Conservation (phyloP, 2,329 filamentous ascomycete species). For the Pseudogymnoascus sp. region DNA sequence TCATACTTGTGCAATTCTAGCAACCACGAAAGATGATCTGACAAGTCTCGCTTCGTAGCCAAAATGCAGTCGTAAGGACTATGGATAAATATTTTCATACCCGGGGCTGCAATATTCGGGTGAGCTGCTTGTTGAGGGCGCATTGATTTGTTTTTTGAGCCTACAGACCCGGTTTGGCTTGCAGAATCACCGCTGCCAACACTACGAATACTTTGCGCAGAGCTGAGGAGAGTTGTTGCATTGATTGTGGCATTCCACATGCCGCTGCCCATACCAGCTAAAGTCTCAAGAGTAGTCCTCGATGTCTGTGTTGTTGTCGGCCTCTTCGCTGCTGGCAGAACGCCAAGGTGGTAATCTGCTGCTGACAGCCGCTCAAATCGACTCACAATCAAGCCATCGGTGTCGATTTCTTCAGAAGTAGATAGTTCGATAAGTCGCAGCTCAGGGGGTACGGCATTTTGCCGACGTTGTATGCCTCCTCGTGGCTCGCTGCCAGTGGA, state of each 20-base stretch:
- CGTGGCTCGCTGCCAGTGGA: constrained; percentile 50
- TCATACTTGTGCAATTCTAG: constrained; percentile 73
- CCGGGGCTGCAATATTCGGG: constrained; percentile 34
- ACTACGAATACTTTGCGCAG: constrained; percentile 67
- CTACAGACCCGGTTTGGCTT: constrained; percentile 36
- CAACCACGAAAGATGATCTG: constrained; percentile 81
- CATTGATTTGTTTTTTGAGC: constrained; percentile 34
- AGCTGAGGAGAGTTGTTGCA: constrained; percentile 78
- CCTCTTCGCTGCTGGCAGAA: constrained; percentile 69
- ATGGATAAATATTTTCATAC: constrained; percentile 83
- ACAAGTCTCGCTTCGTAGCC: constrained; percentile 75
- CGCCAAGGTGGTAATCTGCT: constrained; percentile 83
- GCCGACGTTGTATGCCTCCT: constrained; percentile 60
- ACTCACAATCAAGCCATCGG: constrained; percentile 77
- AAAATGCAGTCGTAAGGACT: constrained; percentile 96
- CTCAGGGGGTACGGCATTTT: constrained; percentile 79
- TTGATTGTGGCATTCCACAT: constrained; percentile 90
- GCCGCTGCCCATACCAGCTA: constrained; percentile 64
- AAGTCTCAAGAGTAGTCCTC: constrained; percentile 66
- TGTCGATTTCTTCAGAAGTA: constrained; percentile 75
- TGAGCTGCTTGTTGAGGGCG: constrained; percentile 16
- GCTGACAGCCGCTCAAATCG: constrained; percentile 79
- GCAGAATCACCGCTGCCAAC: constrained; percentile 47
- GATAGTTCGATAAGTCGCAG: constrained; percentile 82
- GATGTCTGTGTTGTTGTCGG: constrained; percentile 52